Percentiles rank a stretch among this genome's conserved stretches.
These are phyloP conservation scores for Kluyveromyces dobzhanskii DNA, from an alignment of 805 yeast genomes.

Conservation along the genomic window DNA sequence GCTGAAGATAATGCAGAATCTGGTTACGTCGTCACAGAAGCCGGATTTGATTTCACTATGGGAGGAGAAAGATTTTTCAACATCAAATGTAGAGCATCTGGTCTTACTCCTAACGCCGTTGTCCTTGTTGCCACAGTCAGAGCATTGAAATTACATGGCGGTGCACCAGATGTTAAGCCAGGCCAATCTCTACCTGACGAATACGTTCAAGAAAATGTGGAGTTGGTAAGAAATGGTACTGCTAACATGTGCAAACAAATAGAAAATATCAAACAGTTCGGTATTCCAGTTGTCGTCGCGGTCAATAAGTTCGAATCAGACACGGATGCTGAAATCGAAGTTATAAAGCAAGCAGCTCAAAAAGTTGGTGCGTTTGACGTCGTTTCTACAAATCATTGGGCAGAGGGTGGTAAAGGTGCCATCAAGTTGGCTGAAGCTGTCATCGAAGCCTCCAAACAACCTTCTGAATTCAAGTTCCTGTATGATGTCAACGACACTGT, in stretches of 20 bases:
- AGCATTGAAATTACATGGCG: slow-evolving; percentile 96
- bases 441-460: slow-evolving; percentile 52
- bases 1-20: slow-evolving; percentile 32
- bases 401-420: slow-evolving; percentile 90
- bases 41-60: slow-evolving; percentile 98
- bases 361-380: slow-evolving; percentile 94
- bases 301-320: slow-evolving; percentile 83
- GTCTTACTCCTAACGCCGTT: slow-evolving; percentile 79
- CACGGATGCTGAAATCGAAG: slow-evolving; percentile 68
- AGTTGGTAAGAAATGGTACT: slow-evolving; percentile 68
- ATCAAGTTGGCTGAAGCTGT: slow-evolving; percentile 77
- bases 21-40: slow-evolving; percentile 94
- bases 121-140: slow-evolving; percentile 94
- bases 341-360: slow-evolving; percentile 70
- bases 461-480: slow-evolving; percentile 47
- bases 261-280: slow-evolving; percentile 71
- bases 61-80: slow-evolving; percentile 97
- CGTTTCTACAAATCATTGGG: slow-evolving; percentile 89
- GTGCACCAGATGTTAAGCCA: slow-evolving; percentile 94
- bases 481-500: slow-evolving; percentile 67
- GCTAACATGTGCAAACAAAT: slow-evolving; percentile 88
- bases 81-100: slow-evolving; percentile 90
- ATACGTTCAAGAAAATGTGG: slow-evolving; percentile 75
- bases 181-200: slow-evolving; percentile 80
- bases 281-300: slow-evolving; percentile 91